Conservation (phyloP, 495 filamentous ascomycete species). For the Aspergillus steynii region DNA sequence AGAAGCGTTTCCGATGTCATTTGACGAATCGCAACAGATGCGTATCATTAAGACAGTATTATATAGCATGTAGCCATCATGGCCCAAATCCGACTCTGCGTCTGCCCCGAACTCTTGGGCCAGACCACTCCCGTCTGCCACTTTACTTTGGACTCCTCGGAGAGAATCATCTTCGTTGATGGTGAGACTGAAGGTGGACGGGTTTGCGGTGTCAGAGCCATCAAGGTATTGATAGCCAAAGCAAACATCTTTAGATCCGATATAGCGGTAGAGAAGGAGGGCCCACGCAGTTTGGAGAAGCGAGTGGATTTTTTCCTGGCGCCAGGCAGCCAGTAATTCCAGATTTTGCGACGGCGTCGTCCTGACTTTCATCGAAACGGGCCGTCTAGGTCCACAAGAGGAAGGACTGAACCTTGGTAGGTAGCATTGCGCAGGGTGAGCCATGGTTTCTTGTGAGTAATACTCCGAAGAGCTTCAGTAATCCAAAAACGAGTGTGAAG, state of each 20-base stretch:
- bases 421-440: constrained; percentile 38
- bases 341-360: constrained; percentile 32
- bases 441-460: constrained; percentile 29
- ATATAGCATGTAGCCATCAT: constrained; percentile 28
- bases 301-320: constrained; percentile 27
- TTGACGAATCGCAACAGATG: constrained; percentile 28
- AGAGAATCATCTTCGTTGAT: constrained; percentile 37
- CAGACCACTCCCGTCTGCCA: constrained; percentile 10
- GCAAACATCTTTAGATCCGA: constrained; percentile 53
- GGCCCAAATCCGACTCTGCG: constrained; percentile 10
- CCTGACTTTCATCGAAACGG: constrained; percentile 38
- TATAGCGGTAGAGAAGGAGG: constrained; percentile 54
- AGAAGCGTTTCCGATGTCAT: constrained; percentile 14
- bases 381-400: constrained; percentile 33
- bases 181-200: constrained; percentile 26
- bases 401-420: constrained; percentile 38
- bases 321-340: constrained; percentile 39
- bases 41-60: constrained; percentile 46
- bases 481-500: constrained; percentile 1
- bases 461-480: not conserved
- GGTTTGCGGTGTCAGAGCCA: constrained; percentile 18
- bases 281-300: constrained; percentile 56
- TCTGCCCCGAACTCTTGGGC: constrained; percentile 14
- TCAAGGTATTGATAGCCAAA: constrained; percentile 53
- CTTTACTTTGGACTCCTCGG: constrained; percentile 34